Evolutionary conservation across 371 early-diverging fungal species (phyloP).

Genomic region (Haplosporangium sp.): DNA sequence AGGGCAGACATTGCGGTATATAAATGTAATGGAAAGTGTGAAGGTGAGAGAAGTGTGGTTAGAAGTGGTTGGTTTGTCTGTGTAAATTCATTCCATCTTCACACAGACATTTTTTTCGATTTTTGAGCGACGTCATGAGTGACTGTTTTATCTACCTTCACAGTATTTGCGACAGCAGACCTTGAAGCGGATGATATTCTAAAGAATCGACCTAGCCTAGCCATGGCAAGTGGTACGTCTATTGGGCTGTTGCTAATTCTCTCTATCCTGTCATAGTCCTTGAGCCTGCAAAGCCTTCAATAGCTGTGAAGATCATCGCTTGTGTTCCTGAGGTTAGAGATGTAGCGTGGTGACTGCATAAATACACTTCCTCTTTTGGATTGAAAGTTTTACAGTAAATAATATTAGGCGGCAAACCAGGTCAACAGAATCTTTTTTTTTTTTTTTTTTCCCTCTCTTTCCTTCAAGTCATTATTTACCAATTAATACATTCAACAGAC

Average conservation of each 20-base stretch:
- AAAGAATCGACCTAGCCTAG: too few species aligned
- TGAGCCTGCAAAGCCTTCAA: too few species aligned
- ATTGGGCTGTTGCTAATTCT: too few species aligned
- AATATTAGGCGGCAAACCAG: neutral
- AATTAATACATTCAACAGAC: neutral
- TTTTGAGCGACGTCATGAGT: neutral
- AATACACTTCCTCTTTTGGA: too few species aligned
- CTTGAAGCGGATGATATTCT: neutral
- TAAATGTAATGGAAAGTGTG: neutral
- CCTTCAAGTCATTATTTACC: neutral
- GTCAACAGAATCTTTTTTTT: neutral
- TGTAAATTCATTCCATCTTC: neutral
- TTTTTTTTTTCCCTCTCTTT: neutral
- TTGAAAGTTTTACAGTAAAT: too few species aligned
- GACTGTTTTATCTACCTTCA: neutral
- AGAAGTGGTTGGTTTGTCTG: neutral
- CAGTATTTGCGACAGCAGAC: neutral
- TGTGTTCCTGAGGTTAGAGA: too few species aligned
- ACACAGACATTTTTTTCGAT: neutral
- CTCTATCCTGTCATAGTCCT: too few species aligned
- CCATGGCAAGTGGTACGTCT: too few species aligned
- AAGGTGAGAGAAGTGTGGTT: neutral
- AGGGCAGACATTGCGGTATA: conserved; percentile 18
- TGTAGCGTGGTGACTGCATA: too few species aligned
- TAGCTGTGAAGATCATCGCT: too few species aligned